Evolutionary conservation across 306 rosid genomes (phyloP), one percentile per base, ranked within the genome.

Genomic region (Ceratonia siliqua): DNA sequence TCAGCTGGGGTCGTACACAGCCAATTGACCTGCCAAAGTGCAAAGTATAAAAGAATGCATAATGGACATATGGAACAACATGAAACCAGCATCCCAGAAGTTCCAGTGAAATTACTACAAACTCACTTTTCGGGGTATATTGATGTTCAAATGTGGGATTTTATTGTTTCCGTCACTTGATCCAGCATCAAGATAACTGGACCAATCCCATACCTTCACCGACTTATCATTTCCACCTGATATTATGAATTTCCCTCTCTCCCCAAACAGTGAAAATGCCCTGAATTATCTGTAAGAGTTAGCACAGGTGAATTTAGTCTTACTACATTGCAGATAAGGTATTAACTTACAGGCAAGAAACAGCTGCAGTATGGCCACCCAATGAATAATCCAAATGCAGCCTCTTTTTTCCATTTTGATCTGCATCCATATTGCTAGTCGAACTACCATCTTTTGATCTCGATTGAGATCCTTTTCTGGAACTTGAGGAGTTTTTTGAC

Each of bases 151-250:
- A 75, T 70, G 68, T 46, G 77, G 70, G 59, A 81, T n/a, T 77
- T 73, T 42, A 11, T 18, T 57, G 73, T 57, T 56, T 35, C 38
- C 20, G 5, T 78, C 69, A 66, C 81, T 81, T 74, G 50, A 48
- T 39, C 79, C 88, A 9, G 33, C 76, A 62, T 86, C 82, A 50
- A 66, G 63, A 84, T 75, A 73, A 42, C 78, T 68, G 20, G 87
- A 80, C 94, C 94, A n/a, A n/a, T n/a, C n/a, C n/a, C n/a, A 94
- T 33, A 94, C 77, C 85, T 94, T 94, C 82, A 91, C 89, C 41
- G 81, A 80, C 77, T 83, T 90, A 72, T 91, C 98, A 36, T 94
- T 88, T 73, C 96, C 98, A 14, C 98, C 96, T 4, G 97, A 94
- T 72, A 94, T 67, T 82, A 94, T 76, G 83, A 84, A 91, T 59